These are phyloP conservation scores for Backusella morwellensis DNA, from an alignment of 192 early-diverging fungal species.

Conservation along the genomic window DNA sequence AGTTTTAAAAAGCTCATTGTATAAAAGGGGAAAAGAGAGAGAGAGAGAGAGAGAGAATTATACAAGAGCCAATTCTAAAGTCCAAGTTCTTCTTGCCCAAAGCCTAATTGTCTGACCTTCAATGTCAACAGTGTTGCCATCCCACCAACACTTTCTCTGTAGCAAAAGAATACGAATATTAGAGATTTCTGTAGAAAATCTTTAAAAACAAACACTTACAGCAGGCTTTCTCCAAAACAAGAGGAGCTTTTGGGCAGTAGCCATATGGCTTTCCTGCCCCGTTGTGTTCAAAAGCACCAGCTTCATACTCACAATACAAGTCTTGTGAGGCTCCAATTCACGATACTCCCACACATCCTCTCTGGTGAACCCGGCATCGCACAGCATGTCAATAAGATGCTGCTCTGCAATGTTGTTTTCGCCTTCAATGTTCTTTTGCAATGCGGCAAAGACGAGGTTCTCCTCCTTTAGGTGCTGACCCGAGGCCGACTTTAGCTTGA, in stretches of 20 bases:
- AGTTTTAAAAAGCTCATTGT: neutral
- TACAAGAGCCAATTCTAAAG: constrained; percentile 70
- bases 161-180: neutral
- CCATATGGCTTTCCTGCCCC: constrained; percentile 62
- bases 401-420: constrained; percentile 66
- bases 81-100: constrained; percentile 81
- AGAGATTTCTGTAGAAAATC: neutral
- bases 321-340: constrained; percentile 63
- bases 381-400: constrained; percentile 82
- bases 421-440: constrained; percentile 72
- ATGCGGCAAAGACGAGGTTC: constrained; percentile 70
- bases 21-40: neutral
- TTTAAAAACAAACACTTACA: constrained; percentile 32
- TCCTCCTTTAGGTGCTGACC: constrained; percentile 63
- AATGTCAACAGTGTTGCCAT: constrained; percentile 66
- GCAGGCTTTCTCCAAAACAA: constrained; percentile 83
- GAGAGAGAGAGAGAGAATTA: neutral
- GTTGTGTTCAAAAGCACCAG: constrained; percentile 70
- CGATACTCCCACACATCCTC: constrained; percentile 76
- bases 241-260: constrained; percentile 72
- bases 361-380: constrained; percentile 70
- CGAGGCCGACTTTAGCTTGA: constrained; percentile 59
- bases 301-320: constrained; percentile 67
- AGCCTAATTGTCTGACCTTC: constrained; percentile 53
- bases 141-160: constrained; percentile 85